A percentile compares a stretch with the other conserved stretches of the same genome.
phyloP scores from a whole-genome alignment of 345 rosid species.

The Triadica sebifera region DNA sequence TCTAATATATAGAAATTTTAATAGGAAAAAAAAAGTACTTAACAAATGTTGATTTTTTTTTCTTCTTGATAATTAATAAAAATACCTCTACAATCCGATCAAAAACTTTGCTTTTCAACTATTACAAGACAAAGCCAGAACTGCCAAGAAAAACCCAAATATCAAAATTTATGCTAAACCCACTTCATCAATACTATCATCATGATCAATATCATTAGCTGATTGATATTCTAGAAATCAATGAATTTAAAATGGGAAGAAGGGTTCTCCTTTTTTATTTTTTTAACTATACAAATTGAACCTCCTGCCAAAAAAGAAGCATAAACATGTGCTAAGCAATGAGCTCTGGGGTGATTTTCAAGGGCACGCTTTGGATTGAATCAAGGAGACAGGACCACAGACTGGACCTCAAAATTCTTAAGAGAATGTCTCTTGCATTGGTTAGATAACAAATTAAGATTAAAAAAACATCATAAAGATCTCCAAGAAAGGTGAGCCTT shows the following conservation, averaged over 20 bases:
- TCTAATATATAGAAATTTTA: too few relatives aligned
- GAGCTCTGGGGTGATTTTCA: slow-evolving; percentile 48
- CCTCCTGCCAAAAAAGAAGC: slow-evolving; percentile 72
- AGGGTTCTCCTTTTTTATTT: not conserved
- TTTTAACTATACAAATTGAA: slow-evolving; percentile 9
- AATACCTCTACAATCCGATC: too few relatives aligned
- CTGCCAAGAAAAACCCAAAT: not conserved
- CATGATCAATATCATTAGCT: slow-evolving; percentile 19
- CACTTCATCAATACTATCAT: slow-evolving; percentile 5
- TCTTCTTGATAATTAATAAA: too few relatives aligned
- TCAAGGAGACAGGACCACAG: slow-evolving; percentile 65
- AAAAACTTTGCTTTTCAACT: slow-evolving; percentile 8
- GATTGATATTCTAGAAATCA: not conserved
- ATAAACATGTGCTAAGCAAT: slow-evolving; percentile 69
- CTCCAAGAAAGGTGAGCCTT: slow-evolving; percentile 32
- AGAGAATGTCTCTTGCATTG: slow-evolving; percentile 51
- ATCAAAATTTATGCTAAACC: not conserved
- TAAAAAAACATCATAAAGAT: slow-evolving; percentile 23
- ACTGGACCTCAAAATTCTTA: slow-evolving; percentile 35
- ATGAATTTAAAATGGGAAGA: not conserved
- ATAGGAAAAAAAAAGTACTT: too few relatives aligned
- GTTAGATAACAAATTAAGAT: slow-evolving; percentile 30
- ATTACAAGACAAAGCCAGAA: slow-evolving; percentile 23
- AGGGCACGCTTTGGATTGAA: slow-evolving; percentile 97
- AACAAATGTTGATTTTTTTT: too few relatives aligned